These are phyloP conservation scores for Penicillium sclerotiorum DNA, from an alignment of 2,329 filamentous ascomycete species.

Conservation along the genomic window DNA sequence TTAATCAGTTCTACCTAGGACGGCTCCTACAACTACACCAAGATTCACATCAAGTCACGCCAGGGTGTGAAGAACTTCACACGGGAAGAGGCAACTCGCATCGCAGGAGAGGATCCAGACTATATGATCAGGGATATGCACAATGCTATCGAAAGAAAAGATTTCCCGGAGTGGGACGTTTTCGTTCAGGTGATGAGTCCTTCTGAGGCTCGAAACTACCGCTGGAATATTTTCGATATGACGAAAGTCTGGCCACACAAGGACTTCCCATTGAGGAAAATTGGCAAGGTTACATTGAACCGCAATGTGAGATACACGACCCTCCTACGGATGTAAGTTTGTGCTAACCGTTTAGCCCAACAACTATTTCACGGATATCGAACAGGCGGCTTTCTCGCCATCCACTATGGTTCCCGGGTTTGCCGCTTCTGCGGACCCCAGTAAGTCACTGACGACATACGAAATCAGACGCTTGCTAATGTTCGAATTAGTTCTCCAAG, in stretches of 20 bases:
- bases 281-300: conserved; percentile 67
- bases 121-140: conserved; percentile 66
- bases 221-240: conserved; percentile 68
- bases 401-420: conserved; percentile 68
- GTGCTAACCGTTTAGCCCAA: too few relatives aligned
- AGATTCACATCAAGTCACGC: conserved; percentile 66
- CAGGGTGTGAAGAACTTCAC: conserved; percentile 64
- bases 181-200: conserved; percentile 66
- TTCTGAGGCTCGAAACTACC: conserved; percentile 62
- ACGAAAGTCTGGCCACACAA: conserved; percentile 70
- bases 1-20: too few relatives aligned
- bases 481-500: conserved; percentile 71
- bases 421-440: conserved; percentile 69
- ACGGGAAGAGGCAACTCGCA: conserved; percentile 58
- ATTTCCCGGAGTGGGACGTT: conserved; percentile 65
- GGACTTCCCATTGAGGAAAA: conserved; percentile 62
- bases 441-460: too few relatives aligned
- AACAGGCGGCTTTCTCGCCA: conserved; percentile 71
- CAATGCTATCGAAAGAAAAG: conserved; percentile 62
- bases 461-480: too few relatives aligned
- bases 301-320: too few relatives aligned
- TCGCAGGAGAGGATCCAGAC: conserved; percentile 63
- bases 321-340: too few relatives aligned
- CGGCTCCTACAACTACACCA: conserved; percentile 66
- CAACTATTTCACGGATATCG: conserved; percentile 73